Percentiles rank a stretch among this genome's conserved stretches.
Conservation (phyloP, 2,329 filamentous ascomycete genomes). For the Zymoseptoria brevis region DNA sequence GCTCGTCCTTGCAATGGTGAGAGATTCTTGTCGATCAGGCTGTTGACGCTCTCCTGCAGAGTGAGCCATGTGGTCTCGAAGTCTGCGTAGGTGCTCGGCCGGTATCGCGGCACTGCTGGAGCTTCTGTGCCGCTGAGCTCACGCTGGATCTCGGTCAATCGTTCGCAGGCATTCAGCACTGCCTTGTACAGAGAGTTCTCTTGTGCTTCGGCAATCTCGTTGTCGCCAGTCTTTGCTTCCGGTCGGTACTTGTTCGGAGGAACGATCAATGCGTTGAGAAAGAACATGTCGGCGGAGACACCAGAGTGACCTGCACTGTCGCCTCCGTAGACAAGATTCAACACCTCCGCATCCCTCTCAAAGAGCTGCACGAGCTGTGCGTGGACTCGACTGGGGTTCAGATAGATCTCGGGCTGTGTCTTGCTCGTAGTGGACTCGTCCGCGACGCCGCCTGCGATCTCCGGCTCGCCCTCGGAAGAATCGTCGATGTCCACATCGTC, state of each 20-base stretch:
- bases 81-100: slow-evolving; percentile 60
- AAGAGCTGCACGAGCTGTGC: slow-evolving; percentile 73
- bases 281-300: slow-evolving; percentile 69
- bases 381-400: slow-evolving; percentile 76
- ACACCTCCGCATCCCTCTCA: slow-evolving; percentile 73
- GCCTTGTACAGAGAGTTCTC: slow-evolving; percentile 83
- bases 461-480: slow-evolving; percentile 23
- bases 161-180: slow-evolving; percentile 68
- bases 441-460: slow-evolving; percentile 42
- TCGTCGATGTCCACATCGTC: slow-evolving; percentile 37
- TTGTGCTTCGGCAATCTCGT: slow-evolving; percentile 76
- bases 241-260: slow-evolving; percentile 89
- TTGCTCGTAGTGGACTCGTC: slow-evolving; percentile 39
- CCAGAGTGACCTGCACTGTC: slow-evolving; percentile 8
- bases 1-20: slow-evolving; percentile 74
- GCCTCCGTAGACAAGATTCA: slow-evolving; percentile 66
- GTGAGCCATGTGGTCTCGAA: slow-evolving; percentile 74
- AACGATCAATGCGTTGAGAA: slow-evolving; percentile 76
- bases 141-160: slow-evolving; percentile 64
- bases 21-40: slow-evolving; percentile 82
- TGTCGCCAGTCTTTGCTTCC: slow-evolving; percentile 71
- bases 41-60: slow-evolving; percentile 83
- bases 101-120: slow-evolving; percentile 35
- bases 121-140: slow-evolving; percentile 49
- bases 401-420: slow-evolving; percentile 56